Evolutionary conservation across 257 asterid genomes (phyloP).

Genomic region (Gentiana dahurica): DNA sequence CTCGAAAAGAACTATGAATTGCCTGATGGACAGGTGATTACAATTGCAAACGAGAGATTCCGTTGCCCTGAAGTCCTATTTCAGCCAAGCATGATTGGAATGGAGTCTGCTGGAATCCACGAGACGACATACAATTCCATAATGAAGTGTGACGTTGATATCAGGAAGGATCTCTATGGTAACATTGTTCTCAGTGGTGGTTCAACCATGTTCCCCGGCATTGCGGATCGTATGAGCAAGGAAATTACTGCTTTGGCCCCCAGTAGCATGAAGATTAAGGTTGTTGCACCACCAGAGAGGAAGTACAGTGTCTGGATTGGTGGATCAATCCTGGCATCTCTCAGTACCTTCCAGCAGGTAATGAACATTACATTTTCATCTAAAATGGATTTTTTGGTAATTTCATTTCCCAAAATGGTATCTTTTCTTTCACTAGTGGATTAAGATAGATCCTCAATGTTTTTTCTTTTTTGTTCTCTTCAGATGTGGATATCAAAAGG

Average conservation of each 20-base stretch:
- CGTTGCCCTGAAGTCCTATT: constrained; percentile 32
- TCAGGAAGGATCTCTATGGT: constrained; percentile 26
- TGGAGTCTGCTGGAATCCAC: constrained; percentile 27
- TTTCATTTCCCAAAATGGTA: neutral
- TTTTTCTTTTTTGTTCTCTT: neutral
- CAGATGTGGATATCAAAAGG: constrained; percentile 49
- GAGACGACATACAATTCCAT: constrained; percentile 27
- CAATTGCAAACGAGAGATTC: constrained; percentile 31
- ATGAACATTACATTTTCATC: neutral
- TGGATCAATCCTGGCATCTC: constrained; percentile 44
- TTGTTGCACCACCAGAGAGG: constrained; percentile 44
- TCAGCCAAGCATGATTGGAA: constrained; percentile 31
- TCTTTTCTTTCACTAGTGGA: neutral
- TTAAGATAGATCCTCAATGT: neutral
- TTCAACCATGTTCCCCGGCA: constrained; percentile 21
- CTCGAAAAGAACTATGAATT: constrained; percentile 13
- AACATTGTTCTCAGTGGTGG: constrained; percentile 26
- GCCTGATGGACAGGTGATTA: too few species aligned
- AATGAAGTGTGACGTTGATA: constrained; percentile 29
- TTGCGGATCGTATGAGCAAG: too few species aligned
- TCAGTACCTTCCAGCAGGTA: constrained; percentile 46
- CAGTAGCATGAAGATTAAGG: too few species aligned
- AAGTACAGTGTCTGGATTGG: constrained; percentile 52
- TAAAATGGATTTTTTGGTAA: too few species aligned
- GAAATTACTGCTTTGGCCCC: too few species aligned